Evolutionary conservation across 2,329 filamentous ascomycete genomes (phyloP).

Genomic region (Stemphylium lycopersici): DNA sequence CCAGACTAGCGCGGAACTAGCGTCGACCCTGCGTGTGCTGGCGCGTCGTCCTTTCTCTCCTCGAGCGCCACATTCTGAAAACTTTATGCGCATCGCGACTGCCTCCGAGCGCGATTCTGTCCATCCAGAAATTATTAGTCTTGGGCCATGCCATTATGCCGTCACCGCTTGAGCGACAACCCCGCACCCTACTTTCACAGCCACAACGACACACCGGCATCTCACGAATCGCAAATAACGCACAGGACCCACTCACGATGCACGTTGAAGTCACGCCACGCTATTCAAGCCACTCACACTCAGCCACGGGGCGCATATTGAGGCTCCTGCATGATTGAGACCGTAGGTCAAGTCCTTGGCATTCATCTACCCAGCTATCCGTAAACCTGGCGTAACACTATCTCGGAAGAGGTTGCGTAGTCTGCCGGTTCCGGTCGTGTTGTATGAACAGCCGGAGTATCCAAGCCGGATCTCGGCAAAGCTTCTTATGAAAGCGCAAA

Average conservation of each 20-base stretch:
- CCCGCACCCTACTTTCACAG: conserved; percentile 8
- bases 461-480: conserved; percentile 24
- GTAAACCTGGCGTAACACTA: conserved; percentile 3
- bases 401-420: background rate
- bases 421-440: background rate
- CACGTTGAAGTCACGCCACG: conserved; percentile 25
- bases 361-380: background rate
- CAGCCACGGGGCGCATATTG: conserved; percentile 27
- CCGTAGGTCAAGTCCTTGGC: conserved; percentile 13
- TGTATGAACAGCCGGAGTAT: background rate
- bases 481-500: background rate
- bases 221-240: conserved; percentile 11
- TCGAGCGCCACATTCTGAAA: background rate
- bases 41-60: background rate
- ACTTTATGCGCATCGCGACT: no score
- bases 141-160: background rate
- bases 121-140: background rate
- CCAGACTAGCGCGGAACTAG: conserved; percentile 1
- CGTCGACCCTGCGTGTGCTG: conserved; percentile 4
- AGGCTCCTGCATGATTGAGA: conserved; percentile 19
- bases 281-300: conserved; percentile 21
- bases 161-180: background rate
- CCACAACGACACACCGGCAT: conserved; percentile 15
- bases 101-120: background rate
- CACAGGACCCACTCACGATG: conserved; percentile 26